phyloP scores from a whole-genome alignment of 306 rosid genomes.

The Cucurbita maxima region DNA sequence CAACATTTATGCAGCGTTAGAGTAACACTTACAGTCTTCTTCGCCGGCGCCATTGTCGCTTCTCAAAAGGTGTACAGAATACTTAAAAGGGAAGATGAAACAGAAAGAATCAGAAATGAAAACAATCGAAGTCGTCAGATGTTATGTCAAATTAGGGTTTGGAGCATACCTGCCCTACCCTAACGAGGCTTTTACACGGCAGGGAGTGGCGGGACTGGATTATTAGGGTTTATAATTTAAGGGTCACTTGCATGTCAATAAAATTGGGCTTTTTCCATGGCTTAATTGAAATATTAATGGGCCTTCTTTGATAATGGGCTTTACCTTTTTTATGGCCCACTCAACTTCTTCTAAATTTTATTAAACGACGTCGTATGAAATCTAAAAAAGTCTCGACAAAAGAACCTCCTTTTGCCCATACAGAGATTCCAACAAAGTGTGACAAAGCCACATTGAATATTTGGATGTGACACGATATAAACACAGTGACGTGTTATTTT shows the following conservation, averaged over 20 bases:
- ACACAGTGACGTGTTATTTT: too few relatives aligned
- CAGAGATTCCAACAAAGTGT: background rate
- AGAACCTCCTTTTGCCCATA: background rate
- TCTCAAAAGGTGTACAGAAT: background rate
- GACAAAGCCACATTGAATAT: background rate
- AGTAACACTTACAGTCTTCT: conserved; percentile 14
- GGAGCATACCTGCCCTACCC: background rate
- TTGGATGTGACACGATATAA: too few relatives aligned
- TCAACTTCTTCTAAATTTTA: background rate
- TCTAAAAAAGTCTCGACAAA: background rate
- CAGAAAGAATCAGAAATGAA: background rate
- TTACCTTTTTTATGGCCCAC: background rate
- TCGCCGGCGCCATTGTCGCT: conserved; percentile 12
- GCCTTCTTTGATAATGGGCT: background rate
- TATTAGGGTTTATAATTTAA: background rate
- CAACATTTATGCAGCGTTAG: background rate
- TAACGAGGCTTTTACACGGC: background rate
- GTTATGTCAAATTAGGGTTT: background rate
- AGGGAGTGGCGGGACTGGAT: background rate
- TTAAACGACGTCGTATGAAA: background rate
- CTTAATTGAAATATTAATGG: background rate
- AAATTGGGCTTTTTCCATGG: background rate
- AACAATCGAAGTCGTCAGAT: background rate
- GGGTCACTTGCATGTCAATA: background rate
- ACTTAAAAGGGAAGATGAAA: background rate